Conservation (phyloP, 2,329 filamentous ascomycete species). For the Gliomastix tumulicola region DNA sequence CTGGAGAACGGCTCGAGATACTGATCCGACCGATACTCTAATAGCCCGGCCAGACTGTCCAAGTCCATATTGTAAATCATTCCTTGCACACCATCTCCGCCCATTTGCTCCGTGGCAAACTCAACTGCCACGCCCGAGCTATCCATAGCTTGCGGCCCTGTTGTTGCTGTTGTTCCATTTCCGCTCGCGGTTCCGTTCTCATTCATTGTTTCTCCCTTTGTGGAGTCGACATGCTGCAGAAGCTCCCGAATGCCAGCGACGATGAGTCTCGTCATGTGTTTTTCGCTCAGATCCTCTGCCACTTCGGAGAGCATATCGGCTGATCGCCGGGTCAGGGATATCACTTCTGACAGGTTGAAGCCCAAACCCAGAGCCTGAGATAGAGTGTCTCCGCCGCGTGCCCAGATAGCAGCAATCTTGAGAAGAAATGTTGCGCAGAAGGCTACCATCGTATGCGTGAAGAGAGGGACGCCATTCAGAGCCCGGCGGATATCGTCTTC, state of each 20-base stretch:
- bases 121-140: constrained; percentile 2
- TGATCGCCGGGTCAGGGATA: constrained; percentile 5
- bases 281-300: constrained; percentile 7
- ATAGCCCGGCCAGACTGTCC: constrained; percentile 5
- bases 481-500: constrained; percentile 21
- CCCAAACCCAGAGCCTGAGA: constrained; percentile 10
- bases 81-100: constrained; percentile 1
- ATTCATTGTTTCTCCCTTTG: neutral
- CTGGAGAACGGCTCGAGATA: neutral
- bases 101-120: constrained; percentile 6
- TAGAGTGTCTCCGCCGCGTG: constrained; percentile 3
- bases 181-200: neutral
- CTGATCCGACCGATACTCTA: constrained; percentile 6
- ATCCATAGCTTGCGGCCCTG: neutral
- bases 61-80: constrained; percentile 7
- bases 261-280: constrained; percentile 8
- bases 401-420: constrained; percentile 23
- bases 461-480: constrained; percentile 24
- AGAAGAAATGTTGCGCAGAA: constrained; percentile 26
- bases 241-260: constrained; percentile 9
- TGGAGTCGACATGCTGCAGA: constrained; percentile 7
- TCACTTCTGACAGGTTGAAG: constrained; percentile 7
- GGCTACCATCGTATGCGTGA: constrained; percentile 27
- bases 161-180: too few species aligned
- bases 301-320: constrained; percentile 6